A percentile compares a stretch with the other conserved stretches of the same genome.
Evolutionary conservation across 257 asterid species (phyloP).

Genomic region (Dorcoceras hygrometricum): DNA sequence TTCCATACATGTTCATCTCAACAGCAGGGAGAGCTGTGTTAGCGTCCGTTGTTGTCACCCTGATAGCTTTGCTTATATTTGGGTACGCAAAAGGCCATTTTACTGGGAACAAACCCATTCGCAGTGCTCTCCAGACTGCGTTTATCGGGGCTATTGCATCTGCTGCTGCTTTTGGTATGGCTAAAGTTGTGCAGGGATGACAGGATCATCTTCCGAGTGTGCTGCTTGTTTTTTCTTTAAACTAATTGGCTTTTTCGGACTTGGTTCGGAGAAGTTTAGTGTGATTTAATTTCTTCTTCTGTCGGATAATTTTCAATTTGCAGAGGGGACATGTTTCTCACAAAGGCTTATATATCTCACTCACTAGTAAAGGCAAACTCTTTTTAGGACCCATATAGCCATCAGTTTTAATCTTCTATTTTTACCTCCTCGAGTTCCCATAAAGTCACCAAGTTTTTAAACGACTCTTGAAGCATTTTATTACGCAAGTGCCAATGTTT

Average conservation of each 20-base stretch:
- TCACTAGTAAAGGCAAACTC: too few species aligned
- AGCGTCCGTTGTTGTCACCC: conserved; percentile 63
- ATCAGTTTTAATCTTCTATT: too few species aligned
- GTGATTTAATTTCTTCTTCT: neutral
- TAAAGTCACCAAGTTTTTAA: neutral
- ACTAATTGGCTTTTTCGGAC: neutral
- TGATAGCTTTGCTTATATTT: conserved; percentile 64
- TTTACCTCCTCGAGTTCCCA: too few species aligned
- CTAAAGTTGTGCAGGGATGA: conserved; percentile 66
- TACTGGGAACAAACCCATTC: conserved; percentile 67
- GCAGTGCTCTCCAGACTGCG: conserved; percentile 76
- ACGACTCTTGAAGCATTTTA: too few species aligned
- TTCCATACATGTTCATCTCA: conserved; percentile 73
- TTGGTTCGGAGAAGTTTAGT: neutral
- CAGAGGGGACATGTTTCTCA: too few species aligned
- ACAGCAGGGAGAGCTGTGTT: conserved; percentile 54
- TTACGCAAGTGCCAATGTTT: too few species aligned
- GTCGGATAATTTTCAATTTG: neutral
- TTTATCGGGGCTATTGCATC: conserved; percentile 92
- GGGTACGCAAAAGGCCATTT: conserved; percentile 85
- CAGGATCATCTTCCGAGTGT: neutral
- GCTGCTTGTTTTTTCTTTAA: neutral
- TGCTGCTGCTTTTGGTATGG: conserved; percentile 95
- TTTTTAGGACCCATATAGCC: too few species aligned
- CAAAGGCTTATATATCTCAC: too few species aligned